Conservation (phyloP, 1,139 yeast species). For the Sugiyamaella paludigena region DNA sequence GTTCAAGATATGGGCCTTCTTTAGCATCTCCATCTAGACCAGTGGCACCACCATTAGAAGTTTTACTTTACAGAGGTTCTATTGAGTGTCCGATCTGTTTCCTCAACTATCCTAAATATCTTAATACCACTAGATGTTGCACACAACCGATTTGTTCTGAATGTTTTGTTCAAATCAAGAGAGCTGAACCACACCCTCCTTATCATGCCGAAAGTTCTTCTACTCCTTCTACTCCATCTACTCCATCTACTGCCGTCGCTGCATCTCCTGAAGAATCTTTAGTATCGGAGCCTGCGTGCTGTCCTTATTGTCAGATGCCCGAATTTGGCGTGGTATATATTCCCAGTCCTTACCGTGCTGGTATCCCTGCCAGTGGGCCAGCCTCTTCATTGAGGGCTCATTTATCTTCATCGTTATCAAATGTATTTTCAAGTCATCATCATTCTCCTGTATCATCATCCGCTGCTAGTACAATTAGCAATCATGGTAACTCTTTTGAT, state of each 20-base stretch:
- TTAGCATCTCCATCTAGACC: constrained; percentile 5
- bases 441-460: constrained; percentile 18
- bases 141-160: constrained; percentile 92
- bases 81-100: constrained; percentile 95
- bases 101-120: constrained; percentile 72
- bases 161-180: constrained; percentile 92
- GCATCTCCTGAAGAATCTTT: constrained; percentile 34
- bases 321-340: constrained; percentile 82
- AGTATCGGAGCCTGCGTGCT: constrained; percentile 81
- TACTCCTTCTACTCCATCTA: constrained; percentile 18
- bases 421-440: constrained; percentile 15
- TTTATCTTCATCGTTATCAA: constrained; percentile 16
- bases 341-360: constrained; percentile 49
- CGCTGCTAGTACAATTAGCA: constrained; percentile 13
- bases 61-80: constrained; percentile 59
- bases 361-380: constrained; percentile 25
- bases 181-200: constrained; percentile 94
- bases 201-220: constrained; percentile 48
- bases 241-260: constrained; percentile 21
- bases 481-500: neutral
- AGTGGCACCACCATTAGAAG: constrained; percentile 31
- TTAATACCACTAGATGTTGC: constrained; percentile 88
- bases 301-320: constrained; percentile 91
- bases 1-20: constrained; percentile 18
- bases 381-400: constrained; percentile 18